phyloP scores from a whole-genome alignment of 2,329 filamentous ascomycete genomes.

The Parastagonospora nodorum region DNA sequence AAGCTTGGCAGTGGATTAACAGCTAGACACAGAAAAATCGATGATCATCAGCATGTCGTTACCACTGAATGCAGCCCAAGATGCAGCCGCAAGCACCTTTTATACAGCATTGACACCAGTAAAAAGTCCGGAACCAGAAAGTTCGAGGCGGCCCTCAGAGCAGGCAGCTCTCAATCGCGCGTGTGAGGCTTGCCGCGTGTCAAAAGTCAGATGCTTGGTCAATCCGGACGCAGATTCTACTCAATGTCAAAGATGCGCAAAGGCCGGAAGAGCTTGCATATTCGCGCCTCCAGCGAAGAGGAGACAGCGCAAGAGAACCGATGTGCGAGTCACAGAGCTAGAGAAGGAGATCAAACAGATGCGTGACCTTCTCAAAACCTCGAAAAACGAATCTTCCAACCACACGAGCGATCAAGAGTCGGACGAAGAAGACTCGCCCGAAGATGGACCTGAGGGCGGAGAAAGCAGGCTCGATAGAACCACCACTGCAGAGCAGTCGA shows the following conservation, averaged over 20 bases:
- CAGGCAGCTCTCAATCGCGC: conserved; percentile 39
- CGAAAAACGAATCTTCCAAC: conserved; percentile 26
- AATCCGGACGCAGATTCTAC: conserved; percentile 29
- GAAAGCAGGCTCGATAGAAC: conserved; percentile 18
- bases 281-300: conserved; percentile 45
- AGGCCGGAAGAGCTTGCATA: conserved; percentile 37
- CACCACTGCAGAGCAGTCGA: conserved; percentile 15
- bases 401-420: conserved; percentile 36
- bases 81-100: conserved; percentile 9
- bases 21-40: too few relatives aligned
- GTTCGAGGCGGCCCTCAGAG: conserved; percentile 28
- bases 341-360: conserved; percentile 45
- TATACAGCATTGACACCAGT: conserved; percentile 17
- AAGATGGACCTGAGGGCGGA: conserved; percentile 16
- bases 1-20: neutral
- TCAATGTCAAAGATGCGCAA: conserved; percentile 44
- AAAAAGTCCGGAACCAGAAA: conserved; percentile 19
- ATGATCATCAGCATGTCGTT: conserved; percentile 12
- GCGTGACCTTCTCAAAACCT: conserved; percentile 33
- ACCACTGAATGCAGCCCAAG: conserved; percentile 8
- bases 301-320: conserved; percentile 43
- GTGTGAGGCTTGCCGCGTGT: conserved; percentile 43
- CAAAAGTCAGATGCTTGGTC: conserved; percentile 42
- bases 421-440: conserved; percentile 31
- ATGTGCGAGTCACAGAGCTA: conserved; percentile 43